Evolutionary conservation across 169 alveolate species (phyloP).

Genomic region (Blepharisma undulans): DNA sequence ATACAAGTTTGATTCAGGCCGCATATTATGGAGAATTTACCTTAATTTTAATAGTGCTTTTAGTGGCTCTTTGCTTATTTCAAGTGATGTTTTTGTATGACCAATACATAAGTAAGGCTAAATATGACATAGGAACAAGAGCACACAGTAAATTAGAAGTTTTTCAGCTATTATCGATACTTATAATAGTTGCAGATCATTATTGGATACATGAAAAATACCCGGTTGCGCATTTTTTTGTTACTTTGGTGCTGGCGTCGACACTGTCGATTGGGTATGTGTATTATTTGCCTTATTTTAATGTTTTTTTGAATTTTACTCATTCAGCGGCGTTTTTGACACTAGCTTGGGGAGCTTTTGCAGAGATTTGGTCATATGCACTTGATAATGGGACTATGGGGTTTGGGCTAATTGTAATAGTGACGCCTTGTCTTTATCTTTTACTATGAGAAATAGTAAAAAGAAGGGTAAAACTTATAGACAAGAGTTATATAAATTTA

Average conservation of each 20-base stretch:
- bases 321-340: not conserved
- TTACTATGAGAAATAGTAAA: not conserved
- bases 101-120: not conserved
- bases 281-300: not conserved
- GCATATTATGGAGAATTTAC: not conserved
- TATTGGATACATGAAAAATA: not conserved
- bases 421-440: conserved; percentile 4
- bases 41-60: not conserved
- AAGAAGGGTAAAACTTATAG: not conserved
- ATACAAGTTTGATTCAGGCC: not conserved
- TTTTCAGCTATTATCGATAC: not conserved
- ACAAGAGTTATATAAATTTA: not conserved
- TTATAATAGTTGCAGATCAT: not conserved
- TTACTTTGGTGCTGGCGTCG: not conserved
- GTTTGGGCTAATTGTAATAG: not conserved
- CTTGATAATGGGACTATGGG: conserved; percentile 14
- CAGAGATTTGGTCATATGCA: not conserved
- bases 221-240: not conserved
- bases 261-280: not conserved
- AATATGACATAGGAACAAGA: not conserved
- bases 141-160: conserved; percentile 34
- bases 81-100: not conserved
- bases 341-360: not conserved
- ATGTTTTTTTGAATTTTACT: conserved; percentile 5
- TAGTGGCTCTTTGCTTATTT: not conserved